Evolutionary conservation across 176 grass and related monocot species (phyloP).

Genomic region (Oryza australiensis): DNA sequence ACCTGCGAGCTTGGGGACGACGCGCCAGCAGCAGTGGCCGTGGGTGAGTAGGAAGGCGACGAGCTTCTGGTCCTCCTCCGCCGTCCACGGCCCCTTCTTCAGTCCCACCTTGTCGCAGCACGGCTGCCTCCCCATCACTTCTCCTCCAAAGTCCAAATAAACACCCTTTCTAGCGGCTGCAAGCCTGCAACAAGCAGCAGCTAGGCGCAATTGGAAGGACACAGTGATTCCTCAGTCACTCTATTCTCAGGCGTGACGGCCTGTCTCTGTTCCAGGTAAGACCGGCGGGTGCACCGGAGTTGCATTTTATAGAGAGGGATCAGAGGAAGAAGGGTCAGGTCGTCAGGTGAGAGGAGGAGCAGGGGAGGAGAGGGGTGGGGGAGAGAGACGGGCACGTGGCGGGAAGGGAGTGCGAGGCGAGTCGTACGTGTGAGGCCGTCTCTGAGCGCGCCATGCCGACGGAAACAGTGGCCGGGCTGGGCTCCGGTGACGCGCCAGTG

Average conservation of each 20-base stretch:
- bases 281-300: slow-evolving; percentile 1
- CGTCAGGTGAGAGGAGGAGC: background rate
- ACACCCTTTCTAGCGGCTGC: no score
- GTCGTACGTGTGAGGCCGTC: slow-evolving; percentile 50
- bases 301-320: slow-evolving; percentile 39
- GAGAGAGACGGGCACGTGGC: slow-evolving; percentile 34
- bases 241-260: background rate
- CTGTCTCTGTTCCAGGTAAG: slow-evolving; percentile 47
- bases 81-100: slow-evolving; percentile 91
- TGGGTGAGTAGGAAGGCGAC: slow-evolving; percentile 76
- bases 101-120: slow-evolving; percentile 85
- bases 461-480: background rate
- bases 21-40: slow-evolving; percentile 88
- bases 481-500: background rate
- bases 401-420: background rate
- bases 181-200: background rate
- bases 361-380: background rate
- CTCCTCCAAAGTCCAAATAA: slow-evolving; percentile 11
- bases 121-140: slow-evolving; percentile 80
- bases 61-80: slow-evolving; percentile 89
- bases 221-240: background rate
- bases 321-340: background rate
- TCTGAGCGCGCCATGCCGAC: slow-evolving; percentile 43
- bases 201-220: background rate
- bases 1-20: slow-evolving; percentile 94